Percentiles rank a stretch among this genome's conserved stretches.
phyloP scores from a whole-genome alignment of 2,329 filamentous ascomycete species.

The Xylariaceae sp. region DNA sequence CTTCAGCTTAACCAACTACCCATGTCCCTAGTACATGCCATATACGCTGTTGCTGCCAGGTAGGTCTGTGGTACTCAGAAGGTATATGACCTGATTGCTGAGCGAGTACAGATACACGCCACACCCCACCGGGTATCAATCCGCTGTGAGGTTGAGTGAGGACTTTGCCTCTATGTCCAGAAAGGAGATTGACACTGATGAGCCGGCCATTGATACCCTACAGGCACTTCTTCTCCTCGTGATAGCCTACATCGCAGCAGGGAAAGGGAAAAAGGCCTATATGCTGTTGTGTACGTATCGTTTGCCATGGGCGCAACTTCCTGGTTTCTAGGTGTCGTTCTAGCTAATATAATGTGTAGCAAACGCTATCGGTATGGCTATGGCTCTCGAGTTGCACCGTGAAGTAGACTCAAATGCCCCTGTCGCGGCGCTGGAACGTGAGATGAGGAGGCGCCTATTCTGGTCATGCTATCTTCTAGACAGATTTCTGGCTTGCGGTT shows the following conservation, averaged over 20 bases:
- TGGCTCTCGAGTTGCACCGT: constrained; percentile 80
- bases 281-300: constrained; percentile 75
- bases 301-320: background rate
- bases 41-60: constrained; percentile 69
- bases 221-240: constrained; percentile 79
- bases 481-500: constrained; percentile 81
- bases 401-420: constrained; percentile 71
- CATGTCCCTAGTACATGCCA: constrained; percentile 59
- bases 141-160: constrained; percentile 71
- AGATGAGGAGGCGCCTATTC: constrained; percentile 80
- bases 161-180: constrained; percentile 76
- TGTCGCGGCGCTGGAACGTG: constrained; percentile 72
- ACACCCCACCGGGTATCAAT: constrained; percentile 71
- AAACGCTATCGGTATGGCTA: constrained; percentile 80
- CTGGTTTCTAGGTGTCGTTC: constrained; percentile 2
- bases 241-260: constrained; percentile 76
- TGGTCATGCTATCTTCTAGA: constrained; percentile 91
- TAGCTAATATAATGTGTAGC: constrained; percentile 57
- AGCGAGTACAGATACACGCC: constrained; percentile 66
- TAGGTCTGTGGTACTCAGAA: constrained; percentile 42
- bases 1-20: constrained; percentile 73
- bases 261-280: constrained; percentile 83
- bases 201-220: constrained; percentile 78
- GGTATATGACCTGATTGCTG: constrained; percentile 25
- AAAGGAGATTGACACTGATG: constrained; percentile 75